These are phyloP conservation scores for Suillus paluster DNA, from an alignment of 768 basidiomycete species.

Conservation along the genomic window DNA sequence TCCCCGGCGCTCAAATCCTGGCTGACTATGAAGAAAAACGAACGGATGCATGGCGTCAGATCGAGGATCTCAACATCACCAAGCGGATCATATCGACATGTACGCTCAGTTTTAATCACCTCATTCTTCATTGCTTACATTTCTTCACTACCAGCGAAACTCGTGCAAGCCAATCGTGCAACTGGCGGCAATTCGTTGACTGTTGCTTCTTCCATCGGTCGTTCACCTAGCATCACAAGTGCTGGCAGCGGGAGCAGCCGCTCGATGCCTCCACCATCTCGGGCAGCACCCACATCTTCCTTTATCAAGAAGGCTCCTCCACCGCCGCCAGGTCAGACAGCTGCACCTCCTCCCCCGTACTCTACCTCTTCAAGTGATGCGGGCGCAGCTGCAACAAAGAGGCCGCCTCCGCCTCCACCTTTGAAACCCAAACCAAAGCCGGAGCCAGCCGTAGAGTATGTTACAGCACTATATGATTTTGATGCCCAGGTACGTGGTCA, in stretches of 20 bases:
- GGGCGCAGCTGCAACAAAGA: slow-evolving; percentile 52
- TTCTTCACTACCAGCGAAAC: slow-evolving; percentile 50
- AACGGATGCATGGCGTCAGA: slow-evolving; percentile 78
- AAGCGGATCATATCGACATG: slow-evolving; percentile 88
- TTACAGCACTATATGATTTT: slow-evolving; percentile 95
- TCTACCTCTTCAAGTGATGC: slow-evolving; percentile 31
- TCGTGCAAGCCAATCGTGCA: slow-evolving; percentile 62
- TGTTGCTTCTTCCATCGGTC: slow-evolving; percentile 42
- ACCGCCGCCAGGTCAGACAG: slow-evolving; percentile 31
- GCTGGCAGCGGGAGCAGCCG: slow-evolving; percentile 30
- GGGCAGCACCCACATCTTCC: slow-evolving; percentile 23
- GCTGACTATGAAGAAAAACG: slow-evolving; percentile 78
- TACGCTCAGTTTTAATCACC: slow-evolving; percentile 40
- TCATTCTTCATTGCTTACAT: slow-evolving; percentile 16
- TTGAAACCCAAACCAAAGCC: slow-evolving; percentile 87
- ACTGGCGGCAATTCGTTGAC: slow-evolving; percentile 35
- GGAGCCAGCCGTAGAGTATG: slow-evolving; percentile 67
- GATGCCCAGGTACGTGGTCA: slow-evolving; percentile 71
- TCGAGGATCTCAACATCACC: slow-evolving; percentile 81
- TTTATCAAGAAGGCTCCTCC: slow-evolving; percentile 50
- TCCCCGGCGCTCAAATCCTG: slow-evolving; percentile 71
- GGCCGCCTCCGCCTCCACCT: slow-evolving; percentile 92
- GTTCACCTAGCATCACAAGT: slow-evolving; percentile 30
- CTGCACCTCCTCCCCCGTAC: slow-evolving; percentile 55
- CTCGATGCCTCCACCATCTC: slow-evolving; percentile 26